A percentile compares a stretch with the other conserved stretches of the same genome.
phyloP scores from a whole-genome alignment of 106 monocot species.

The Dendrobium chrysotoxum region DNA sequence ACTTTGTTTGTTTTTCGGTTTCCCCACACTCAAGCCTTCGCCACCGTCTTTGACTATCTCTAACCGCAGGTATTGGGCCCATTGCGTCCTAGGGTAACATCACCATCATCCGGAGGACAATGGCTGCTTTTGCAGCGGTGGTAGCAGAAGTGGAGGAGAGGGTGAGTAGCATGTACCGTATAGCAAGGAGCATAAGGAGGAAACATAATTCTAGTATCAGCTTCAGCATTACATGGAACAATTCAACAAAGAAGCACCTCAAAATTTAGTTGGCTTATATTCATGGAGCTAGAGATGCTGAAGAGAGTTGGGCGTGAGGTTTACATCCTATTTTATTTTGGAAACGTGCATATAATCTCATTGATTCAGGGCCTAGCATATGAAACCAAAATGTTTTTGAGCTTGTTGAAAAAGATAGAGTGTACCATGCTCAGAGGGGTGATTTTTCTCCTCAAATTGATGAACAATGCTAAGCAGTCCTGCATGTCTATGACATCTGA shows the following conservation, averaged over 20 bases:
- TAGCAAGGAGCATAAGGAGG: no score
- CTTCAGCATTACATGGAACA: constrained; percentile 53
- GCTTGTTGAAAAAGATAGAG: constrained; percentile 81
- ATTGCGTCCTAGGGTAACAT: no score
- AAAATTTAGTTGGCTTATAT: constrained; percentile 92
- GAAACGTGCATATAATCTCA: constrained; percentile 64
- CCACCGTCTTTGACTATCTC: no score
- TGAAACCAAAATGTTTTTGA: constrained; percentile 71
- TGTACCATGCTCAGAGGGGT: constrained; percentile 62
- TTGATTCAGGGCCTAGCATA: constrained; percentile 62
- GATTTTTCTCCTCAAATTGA: constrained; percentile 45
- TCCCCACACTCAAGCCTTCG: no score
- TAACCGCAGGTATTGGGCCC: no score
- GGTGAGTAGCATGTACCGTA: no score
- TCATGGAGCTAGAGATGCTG: constrained; percentile 93
- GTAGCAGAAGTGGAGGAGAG: no score
- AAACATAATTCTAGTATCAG: constrained; percentile 81
- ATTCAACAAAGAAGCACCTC: constrained; percentile 43
- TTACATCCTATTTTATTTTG: constrained; percentile 74
- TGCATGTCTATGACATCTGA: constrained; percentile 7
- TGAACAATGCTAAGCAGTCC: constrained; percentile 10
- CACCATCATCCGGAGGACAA: no score
- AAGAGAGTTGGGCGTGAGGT: constrained; percentile 94
- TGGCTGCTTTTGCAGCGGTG: no score
- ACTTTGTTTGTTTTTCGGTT: no score